phyloP scores from a whole-genome alignment of 2,329 filamentous ascomycete species.

The Talaromyces sp. region DNA sequence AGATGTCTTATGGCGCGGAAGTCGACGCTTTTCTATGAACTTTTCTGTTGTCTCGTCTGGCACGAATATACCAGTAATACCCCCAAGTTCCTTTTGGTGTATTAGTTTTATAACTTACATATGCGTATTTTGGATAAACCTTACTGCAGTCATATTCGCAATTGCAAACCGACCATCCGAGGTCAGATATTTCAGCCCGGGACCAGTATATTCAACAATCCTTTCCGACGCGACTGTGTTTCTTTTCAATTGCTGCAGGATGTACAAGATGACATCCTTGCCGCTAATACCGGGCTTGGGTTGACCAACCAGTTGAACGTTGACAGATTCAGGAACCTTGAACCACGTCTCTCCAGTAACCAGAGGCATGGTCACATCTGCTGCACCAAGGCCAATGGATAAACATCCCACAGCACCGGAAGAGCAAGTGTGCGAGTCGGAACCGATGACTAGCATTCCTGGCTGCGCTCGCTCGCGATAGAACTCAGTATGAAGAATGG shows the following conservation, averaged over 20 bases:
- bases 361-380: conserved; percentile 41
- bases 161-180: conserved; percentile 44
- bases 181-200: conserved; percentile 33
- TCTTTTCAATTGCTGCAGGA: conserved; percentile 38
- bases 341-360: conserved; percentile 46
- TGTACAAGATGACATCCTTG: conserved; percentile 43
- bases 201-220: conserved; percentile 42
- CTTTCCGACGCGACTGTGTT: conserved; percentile 42
- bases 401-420: conserved; percentile 37
- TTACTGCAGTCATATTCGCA: conserved; percentile 40
- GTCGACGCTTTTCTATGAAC: conserved; percentile 30
- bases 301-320: conserved; percentile 35
- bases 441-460: conserved; percentile 39
- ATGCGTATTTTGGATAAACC: not conserved
- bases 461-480: conserved; percentile 40
- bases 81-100: conserved; percentile 33
- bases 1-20: conserved; percentile 26
- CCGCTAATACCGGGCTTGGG: conserved; percentile 35
- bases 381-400: conserved; percentile 41
- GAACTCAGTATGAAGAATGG: conserved; percentile 46
- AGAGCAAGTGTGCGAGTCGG: conserved; percentile 45
- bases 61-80: conserved; percentile 38
- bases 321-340: conserved; percentile 38
- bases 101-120: not conserved
- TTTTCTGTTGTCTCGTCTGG: conserved; percentile 32